Base-by-base conservation (phyloP, 106 monocot species). In the Acorus gramineus region DNA sequence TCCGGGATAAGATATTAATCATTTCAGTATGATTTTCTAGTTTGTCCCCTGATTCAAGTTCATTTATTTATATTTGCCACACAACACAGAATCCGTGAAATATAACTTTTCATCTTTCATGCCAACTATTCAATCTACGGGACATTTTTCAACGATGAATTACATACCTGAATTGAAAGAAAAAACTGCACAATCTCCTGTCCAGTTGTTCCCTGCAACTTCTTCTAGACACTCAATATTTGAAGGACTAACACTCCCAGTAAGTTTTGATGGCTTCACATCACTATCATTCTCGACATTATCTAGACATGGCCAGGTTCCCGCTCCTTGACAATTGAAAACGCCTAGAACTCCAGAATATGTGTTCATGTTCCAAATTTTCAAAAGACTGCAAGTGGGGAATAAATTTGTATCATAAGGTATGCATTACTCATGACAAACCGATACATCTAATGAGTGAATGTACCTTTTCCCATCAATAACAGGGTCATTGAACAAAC, bases 311-410 rank as follows among this genome's bases (percentile, higher is more conserved):
- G 71, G 71, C 76, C 80, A 81, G 10, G 72, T 64, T 55, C 81
- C 81, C 61, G 81, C 81, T 60, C 81, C 81, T 73, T 81, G 81
- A 51, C 81, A 81, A 51, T 81, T 81, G 64, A 81, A 81, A 11
- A 77, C 55, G 49, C 81, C 81, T 7, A 81, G 3, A 46, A 76
- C 59, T 69, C 81, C 81, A 61, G 72, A 60, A 45, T 46, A 51
- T 43, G 63, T 59, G 60, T 81, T 81, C 42, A 77, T 13, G 66
- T 81, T 81, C 81, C 81, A 81, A 3, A 81, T 66, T 73, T 81
- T 81, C 61, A 81, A 59, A 6, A 81, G 77, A 52, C 81, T 76
- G 72, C 10, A 13, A 64, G 28, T 14, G 8, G 55, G 5, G 4
- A 9, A 55, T 10, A 14, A 28, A 63, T 28, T 28, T 1, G 28